phyloP scores from a whole-genome alignment of 2,329 filamentous ascomycete genomes.

The Nemania serpens region DNA sequence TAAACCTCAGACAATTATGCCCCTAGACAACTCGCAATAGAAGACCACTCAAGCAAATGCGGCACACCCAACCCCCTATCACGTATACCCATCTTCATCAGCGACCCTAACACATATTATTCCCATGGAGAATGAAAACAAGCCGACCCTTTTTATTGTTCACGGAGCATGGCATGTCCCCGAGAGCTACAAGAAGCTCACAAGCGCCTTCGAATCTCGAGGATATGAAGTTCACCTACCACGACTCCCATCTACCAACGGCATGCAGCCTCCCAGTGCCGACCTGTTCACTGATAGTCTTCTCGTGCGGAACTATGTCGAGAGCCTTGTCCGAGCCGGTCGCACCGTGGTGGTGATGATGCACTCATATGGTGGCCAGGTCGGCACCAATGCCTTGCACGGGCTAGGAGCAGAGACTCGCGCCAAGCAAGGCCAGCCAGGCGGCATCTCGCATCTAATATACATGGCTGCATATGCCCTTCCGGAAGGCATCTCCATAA shows the following conservation, averaged over 20 bases:
- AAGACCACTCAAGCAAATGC: too few relatives aligned
- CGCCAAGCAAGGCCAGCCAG: slow-evolving; percentile 19
- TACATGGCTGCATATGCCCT: slow-evolving; percentile 30
- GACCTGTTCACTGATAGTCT: slow-evolving; percentile 30
- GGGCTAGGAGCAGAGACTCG: slow-evolving; percentile 27
- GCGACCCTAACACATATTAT: too few relatives aligned
- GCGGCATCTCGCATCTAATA: slow-evolving; percentile 35
- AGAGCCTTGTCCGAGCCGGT: slow-evolving; percentile 31
- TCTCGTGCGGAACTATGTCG: slow-evolving; percentile 29
- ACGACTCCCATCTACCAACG: slow-evolving; percentile 24
- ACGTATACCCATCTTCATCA: too few relatives aligned
- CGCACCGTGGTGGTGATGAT: slow-evolving; percentile 29
- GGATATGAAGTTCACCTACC: slow-evolving; percentile 30
- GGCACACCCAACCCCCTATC: too few relatives aligned
- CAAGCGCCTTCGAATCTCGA: slow-evolving; percentile 5
- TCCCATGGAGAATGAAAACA: background rate
- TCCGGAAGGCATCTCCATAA: slow-evolving; percentile 13
- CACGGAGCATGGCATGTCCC: slow-evolving; percentile 7
- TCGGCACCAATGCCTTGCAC: slow-evolving; percentile 35
- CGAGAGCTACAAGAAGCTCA: slow-evolving; percentile 23
- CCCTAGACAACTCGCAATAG: too few relatives aligned
- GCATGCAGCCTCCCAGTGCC: slow-evolving; percentile 32
- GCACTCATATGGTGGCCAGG: slow-evolving; percentile 40
- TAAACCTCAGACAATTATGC: too few relatives aligned
- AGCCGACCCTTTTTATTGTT: background rate